A percentile compares a stretch with the other conserved stretches of the same genome.
These are phyloP conservation scores for Cicer pinnatifidum DNA, from an alignment of 306 rosid species.

Conservation along the genomic window DNA sequence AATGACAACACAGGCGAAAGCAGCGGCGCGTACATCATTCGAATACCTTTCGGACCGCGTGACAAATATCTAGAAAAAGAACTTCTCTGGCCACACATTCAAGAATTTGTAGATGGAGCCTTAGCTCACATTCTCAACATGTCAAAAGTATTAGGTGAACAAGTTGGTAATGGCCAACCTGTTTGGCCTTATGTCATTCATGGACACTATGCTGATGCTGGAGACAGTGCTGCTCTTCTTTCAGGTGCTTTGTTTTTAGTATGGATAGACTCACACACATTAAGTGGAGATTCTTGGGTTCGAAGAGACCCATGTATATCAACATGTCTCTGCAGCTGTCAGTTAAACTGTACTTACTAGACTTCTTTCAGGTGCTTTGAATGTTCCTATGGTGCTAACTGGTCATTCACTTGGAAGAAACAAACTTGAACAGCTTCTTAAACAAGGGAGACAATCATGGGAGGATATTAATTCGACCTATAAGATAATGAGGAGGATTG, in stretches of 20 bases:
- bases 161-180: slow-evolving; percentile 78
- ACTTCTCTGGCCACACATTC: slow-evolving; percentile 86
- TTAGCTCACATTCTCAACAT: slow-evolving; percentile 86
- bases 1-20: slow-evolving; percentile 67
- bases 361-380: slow-evolving; percentile 91
- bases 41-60: slow-evolving; percentile 92
- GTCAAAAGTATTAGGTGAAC: slow-evolving; percentile 93
- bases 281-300: too few species aligned
- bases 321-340: too few species aligned
- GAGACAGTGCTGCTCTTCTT: slow-evolving; percentile 91
- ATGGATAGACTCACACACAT: too few species aligned
- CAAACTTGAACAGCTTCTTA: slow-evolving; percentile 90
- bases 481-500: slow-evolving; percentile 90
- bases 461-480: slow-evolving; percentile 90
- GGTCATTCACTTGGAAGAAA: slow-evolving; percentile 95
- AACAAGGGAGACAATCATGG: slow-evolving; percentile 89
- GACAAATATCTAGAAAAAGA: slow-evolving; percentile 79
- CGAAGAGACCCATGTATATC: too few species aligned
- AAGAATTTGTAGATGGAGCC: slow-evolving; percentile 95
- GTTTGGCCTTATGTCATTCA: slow-evolving; percentile 96
- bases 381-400: slow-evolving; percentile 89
- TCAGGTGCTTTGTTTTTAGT: slow-evolving; percentile 67
- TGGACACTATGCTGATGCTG: slow-evolving; percentile 96
- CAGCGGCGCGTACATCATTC: slow-evolving; percentile 84
- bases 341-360: too few species aligned